phyloP scores from a whole-genome alignment of 2,329 filamentous ascomycete species.

The Seiridium unicorne region DNA sequence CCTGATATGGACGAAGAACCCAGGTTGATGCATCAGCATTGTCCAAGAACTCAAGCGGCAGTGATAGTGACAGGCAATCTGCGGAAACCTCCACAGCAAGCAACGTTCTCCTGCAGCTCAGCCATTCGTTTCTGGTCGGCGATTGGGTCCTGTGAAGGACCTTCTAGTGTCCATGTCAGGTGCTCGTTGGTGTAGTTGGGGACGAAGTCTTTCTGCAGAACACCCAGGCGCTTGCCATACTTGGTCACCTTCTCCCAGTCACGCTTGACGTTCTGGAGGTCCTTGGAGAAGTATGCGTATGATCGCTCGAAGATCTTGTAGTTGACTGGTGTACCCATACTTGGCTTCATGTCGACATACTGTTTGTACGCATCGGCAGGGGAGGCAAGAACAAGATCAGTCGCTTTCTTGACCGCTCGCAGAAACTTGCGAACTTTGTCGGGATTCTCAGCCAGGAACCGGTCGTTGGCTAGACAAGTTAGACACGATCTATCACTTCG shows the following conservation, averaged over 20 bases:
- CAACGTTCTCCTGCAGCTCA: conserved; percentile 65
- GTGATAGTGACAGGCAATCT: conserved; percentile 31
- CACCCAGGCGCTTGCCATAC: conserved; percentile 72
- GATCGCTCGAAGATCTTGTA: conserved; percentile 78
- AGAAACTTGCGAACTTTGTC: conserved; percentile 68
- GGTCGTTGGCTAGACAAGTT: conserved; percentile 51
- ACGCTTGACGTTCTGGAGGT: conserved; percentile 70
- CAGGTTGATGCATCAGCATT: no score
- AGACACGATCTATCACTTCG: background rate
- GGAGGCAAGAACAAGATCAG: conserved; percentile 66
- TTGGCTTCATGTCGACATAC: conserved; percentile 71
- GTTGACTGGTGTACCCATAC: conserved; percentile 67
- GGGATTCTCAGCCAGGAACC: conserved; percentile 64
- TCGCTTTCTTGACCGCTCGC: conserved; percentile 71
- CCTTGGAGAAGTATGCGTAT: conserved; percentile 73
- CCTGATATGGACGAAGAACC: no score
- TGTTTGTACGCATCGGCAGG: conserved; percentile 65
- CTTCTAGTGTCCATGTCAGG: conserved; percentile 63
- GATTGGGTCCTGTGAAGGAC: conserved; percentile 63
- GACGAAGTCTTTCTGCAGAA: conserved; percentile 60
- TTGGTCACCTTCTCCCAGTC: conserved; percentile 78
- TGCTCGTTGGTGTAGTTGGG: conserved; percentile 77
- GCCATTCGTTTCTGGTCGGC: conserved; percentile 77
- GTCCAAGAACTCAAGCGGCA: background rate
- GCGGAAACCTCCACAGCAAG: conserved; percentile 62